Base-by-base conservation (phyloP, 257 asterid species). In the Parsonsia alboflavescens region DNA sequence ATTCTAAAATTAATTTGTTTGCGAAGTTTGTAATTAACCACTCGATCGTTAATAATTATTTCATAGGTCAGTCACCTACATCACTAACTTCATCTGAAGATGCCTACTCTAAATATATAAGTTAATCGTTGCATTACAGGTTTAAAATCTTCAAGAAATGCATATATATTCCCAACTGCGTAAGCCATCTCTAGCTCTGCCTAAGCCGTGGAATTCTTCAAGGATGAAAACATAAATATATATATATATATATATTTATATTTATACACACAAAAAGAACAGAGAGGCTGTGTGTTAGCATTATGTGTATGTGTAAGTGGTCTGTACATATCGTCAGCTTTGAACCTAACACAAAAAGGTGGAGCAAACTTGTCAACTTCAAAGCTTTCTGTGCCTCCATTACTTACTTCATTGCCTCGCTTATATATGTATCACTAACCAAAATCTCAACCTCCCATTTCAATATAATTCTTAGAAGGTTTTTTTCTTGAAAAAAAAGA, bases 311-410 rank as follows among this genome's bases (percentile, higher is more conserved):
- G 70, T 10, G 28, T 53, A 39, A 63, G 74, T 73, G 81, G 74
- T 63, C 62, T 68, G 44, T 41, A 73, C 80, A 71, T 81, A 77
- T 82, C 77, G 80, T 85, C 86, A 82, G 77, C 74, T 75, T 81
- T 82, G 84, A 82, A 82, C 86, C 87, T 79, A 85, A 85, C 87
- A 77, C 56, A 46, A 75, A 79, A 81, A 75, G 52, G 84, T 77
- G 79, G 87, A 76, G 77, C 84, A 76, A 85, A 79, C 82, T 86
- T 84, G 88, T 86, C 89, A 76, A 78, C 81, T 74, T 84, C 83
- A 75, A 46, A 45, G 48, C 80, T 79, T 73, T 78, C 76, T 50
- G 71, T 78, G 82, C 68, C 59, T 68, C 87, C 89, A 86, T 88
- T 82, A 81, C 76, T 79, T 72, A 58, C 80, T 71, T 73, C 67